These are phyloP conservation scores for Lasiodiplodia theobromae DNA, from an alignment of 2,329 filamentous ascomycete genomes.

Conservation along the genomic window DNA sequence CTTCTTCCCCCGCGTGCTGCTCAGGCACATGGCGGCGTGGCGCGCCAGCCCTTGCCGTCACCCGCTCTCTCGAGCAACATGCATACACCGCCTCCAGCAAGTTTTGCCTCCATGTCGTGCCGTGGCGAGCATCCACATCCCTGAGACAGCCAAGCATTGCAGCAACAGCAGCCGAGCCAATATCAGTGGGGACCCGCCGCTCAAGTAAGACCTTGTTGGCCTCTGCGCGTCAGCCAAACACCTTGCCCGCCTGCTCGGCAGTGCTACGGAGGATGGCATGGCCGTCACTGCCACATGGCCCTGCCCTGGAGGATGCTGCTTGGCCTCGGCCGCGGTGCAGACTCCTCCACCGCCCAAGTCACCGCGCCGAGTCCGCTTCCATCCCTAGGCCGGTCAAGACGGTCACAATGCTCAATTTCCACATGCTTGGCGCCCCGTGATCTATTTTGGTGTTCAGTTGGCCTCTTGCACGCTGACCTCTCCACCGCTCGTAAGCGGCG, in stretches of 20 bases:
- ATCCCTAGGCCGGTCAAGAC: conserved; percentile 19
- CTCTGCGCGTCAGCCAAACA: conserved; percentile 11
- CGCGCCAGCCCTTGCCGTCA: conserved; percentile 27
- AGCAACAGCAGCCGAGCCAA: conserved; percentile 19
- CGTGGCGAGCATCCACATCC: conserved; percentile 22
- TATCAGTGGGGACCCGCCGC: conserved; percentile 27
- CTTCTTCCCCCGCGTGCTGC: conserved; percentile 14
- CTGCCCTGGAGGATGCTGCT: conserved; percentile 14
- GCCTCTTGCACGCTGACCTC: conserved; percentile 19
- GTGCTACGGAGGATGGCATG: conserved; percentile 23
- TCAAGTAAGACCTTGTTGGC: conserved; percentile 28
- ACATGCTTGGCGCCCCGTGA: conserved; percentile 25
- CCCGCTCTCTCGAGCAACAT: neutral
- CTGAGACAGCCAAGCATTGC: conserved; percentile 24
- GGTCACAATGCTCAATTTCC: conserved; percentile 29
- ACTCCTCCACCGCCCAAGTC: neutral
- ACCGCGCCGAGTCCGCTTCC: conserved; percentile 13
- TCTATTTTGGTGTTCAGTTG: conserved; percentile 28
- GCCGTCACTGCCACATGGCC: conserved; percentile 30
- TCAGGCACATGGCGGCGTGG: conserved; percentile 26
- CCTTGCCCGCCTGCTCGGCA: conserved; percentile 4
- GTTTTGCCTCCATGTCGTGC: conserved; percentile 21
- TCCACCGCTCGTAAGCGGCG: conserved; percentile 13
- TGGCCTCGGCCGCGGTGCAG: conserved; percentile 3
- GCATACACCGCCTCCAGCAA: conserved; percentile 4